These are phyloP conservation scores for Ophiostoma tasmaniense DNA, from an alignment of 2,329 filamentous ascomycete species.

Conservation along the genomic window DNA sequence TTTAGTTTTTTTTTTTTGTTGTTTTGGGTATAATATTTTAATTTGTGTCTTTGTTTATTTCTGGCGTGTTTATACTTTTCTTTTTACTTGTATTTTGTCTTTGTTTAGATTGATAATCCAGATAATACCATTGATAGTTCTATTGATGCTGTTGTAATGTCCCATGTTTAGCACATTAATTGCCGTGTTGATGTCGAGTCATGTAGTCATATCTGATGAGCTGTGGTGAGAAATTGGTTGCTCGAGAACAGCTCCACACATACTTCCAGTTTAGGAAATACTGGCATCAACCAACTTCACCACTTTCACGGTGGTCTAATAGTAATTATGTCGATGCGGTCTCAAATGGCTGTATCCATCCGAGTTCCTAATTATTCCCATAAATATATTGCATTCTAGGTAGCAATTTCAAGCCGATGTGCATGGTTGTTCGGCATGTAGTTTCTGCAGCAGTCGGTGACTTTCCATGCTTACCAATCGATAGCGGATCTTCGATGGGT, in stretches of 20 bases:
- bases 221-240: neutral
- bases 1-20: neutral
- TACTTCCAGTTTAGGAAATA: neutral
- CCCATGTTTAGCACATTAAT: neutral
- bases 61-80: too few species aligned
- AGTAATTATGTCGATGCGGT: neutral
- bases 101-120: too few species aligned
- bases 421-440: neutral
- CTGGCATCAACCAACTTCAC: neutral
- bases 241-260: neutral
- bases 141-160: neutral
- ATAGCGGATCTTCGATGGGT: neutral
- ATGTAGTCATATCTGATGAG: neutral
- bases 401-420: neutral
- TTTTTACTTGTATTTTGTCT: too few species aligned
- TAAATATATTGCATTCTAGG: neutral
- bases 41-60: neutral
- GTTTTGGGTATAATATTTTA: too few species aligned
- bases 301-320: neutral
- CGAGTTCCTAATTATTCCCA: neutral
- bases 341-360: neutral
- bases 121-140: too few species aligned
- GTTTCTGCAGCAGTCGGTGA: neutral
- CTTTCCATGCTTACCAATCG: constrained; percentile 6
- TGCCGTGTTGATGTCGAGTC: neutral